These are phyloP conservation scores for Coniochaeta sp. DNA, from an alignment of 2,329 filamentous ascomycete species.

Conservation along the genomic window DNA sequence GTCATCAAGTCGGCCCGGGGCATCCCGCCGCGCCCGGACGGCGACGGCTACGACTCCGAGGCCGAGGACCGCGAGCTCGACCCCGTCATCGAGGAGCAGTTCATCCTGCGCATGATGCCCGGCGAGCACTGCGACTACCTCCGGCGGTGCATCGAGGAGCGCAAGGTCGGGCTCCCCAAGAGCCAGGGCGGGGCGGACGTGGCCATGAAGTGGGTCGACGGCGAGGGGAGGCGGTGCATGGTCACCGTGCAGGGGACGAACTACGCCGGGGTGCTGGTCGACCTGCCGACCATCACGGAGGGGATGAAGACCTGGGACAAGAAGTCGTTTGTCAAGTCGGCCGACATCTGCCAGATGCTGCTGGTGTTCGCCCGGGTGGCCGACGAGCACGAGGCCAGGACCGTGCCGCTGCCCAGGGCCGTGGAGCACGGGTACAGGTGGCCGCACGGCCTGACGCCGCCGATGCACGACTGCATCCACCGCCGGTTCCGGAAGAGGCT, in stretches of 20 bases:
- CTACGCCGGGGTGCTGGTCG: conserved; percentile 74
- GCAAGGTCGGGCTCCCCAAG: conserved; percentile 62
- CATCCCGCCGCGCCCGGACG: conserved; percentile 57
- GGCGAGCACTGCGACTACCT: conserved; percentile 83
- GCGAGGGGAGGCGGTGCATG: conserved; percentile 61
- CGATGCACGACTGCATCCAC: conserved; percentile 78
- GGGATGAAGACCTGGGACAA: conserved; percentile 92
- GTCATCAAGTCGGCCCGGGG: conserved; percentile 45
- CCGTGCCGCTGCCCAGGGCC: conserved; percentile 62
- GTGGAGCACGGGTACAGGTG: conserved; percentile 65
- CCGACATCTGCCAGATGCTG: conserved; percentile 85
- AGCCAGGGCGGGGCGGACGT: conserved; percentile 68
- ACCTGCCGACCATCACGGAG: conserved; percentile 80
- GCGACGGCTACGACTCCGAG: conserved; percentile 94
- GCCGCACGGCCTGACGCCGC: conserved; percentile 80
- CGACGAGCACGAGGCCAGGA: conserved; percentile 57
- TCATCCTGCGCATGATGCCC: conserved; percentile 81
- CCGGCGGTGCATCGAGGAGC: conserved; percentile 65
- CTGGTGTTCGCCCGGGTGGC: conserved; percentile 64
- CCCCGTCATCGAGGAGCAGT: conserved; percentile 81
- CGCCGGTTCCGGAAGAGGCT: conserved; percentile 77
- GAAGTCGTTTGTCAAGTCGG: conserved; percentile 80
- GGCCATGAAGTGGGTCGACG: conserved; percentile 69
- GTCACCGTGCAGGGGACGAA: conserved; percentile 60
- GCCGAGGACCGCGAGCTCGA: conserved; percentile 84